Evolutionary conservation across 202 grass and related monocot genomes (phyloP).

Genomic region (Eragrostis tef): DNA sequence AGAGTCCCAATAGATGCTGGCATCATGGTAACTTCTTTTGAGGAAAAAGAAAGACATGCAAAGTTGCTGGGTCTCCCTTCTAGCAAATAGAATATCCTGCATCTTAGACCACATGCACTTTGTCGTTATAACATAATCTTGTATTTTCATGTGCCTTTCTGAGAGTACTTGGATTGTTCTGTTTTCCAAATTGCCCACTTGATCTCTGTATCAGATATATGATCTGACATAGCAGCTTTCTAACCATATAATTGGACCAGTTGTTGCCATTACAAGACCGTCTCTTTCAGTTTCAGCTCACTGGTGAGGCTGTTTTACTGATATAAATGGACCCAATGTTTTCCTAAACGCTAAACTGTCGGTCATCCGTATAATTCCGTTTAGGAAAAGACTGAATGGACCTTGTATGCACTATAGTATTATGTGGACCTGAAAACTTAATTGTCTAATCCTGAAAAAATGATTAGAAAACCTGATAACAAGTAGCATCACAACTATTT

Average conservation of each 20-base stretch:
- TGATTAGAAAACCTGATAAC: neutral
- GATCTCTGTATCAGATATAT: neutral
- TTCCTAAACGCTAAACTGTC: too few species aligned
- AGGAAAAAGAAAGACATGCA: neutral
- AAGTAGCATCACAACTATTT: neutral
- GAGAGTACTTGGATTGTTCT: neutral
- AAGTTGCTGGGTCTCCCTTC: constrained; percentile 5
- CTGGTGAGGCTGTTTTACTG: neutral
- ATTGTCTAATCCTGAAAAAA: neutral
- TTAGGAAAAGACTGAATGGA: too few species aligned
- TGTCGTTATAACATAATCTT: constrained; percentile 12
- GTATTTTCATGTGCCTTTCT: neutral
- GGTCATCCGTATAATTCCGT: too few species aligned
- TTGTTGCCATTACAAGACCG: neutral
- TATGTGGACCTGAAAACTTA: neutral
- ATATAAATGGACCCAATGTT: too few species aligned
- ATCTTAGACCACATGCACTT: neutral
- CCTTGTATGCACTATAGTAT: neutral
- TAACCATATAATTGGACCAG: too few species aligned
- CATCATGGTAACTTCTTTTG: constrained; percentile 21
- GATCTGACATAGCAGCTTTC: neutral
- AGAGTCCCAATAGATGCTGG: neutral
- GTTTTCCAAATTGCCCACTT: neutral
- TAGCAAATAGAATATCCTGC: constrained; percentile 14
- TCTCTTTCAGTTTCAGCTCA: neutral